Conservation (phyloP, 1,284 basidiomycete genomes). For the Vanrija sp. region DNA sequence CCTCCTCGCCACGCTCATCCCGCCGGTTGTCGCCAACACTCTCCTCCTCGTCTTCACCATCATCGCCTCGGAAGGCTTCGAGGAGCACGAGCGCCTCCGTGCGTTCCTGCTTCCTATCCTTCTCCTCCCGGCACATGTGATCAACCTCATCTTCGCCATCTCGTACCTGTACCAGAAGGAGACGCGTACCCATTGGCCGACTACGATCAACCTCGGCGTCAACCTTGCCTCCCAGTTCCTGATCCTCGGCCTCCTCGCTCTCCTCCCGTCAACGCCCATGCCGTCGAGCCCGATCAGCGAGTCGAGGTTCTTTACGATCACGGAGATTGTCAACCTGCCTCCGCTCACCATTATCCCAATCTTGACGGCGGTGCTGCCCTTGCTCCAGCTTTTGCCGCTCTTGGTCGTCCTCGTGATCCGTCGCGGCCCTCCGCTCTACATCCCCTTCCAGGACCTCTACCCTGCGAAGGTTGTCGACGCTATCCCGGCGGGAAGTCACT, state of each 20-base stretch:
- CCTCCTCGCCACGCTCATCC: constrained; percentile 33
- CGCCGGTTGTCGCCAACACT: constrained; percentile 29
- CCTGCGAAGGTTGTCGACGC: constrained; percentile 57
- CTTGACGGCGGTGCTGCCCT: constrained; percentile 39
- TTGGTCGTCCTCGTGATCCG: constrained; percentile 59
- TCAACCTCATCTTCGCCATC: constrained; percentile 57
- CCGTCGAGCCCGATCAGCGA: constrained; percentile 17
- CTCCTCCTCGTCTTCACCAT: constrained; percentile 34
- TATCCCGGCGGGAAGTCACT: constrained; percentile 23
- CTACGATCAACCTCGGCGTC: constrained; percentile 62
- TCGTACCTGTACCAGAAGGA: constrained; percentile 57
- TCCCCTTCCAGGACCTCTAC: constrained; percentile 67
- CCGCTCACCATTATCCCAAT: constrained; percentile 16
- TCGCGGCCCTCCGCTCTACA: constrained; percentile 68
- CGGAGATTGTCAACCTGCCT: constrained; percentile 12
- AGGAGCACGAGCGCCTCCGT: constrained; percentile 15
- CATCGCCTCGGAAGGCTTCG: constrained; percentile 29
- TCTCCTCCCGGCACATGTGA: constrained; percentile 60
- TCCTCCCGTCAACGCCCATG: constrained; percentile 41
- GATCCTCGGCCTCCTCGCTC: constrained; percentile 45
- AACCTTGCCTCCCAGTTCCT: constrained; percentile 58
- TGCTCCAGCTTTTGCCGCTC: constrained; percentile 55
- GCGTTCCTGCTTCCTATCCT: constrained; percentile 47
- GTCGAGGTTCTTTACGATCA: constrained; percentile 5
- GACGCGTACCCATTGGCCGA: constrained; percentile 57